phyloP scores from a whole-genome alignment of 345 rosid genomes.

The Citrus glauca region DNA sequence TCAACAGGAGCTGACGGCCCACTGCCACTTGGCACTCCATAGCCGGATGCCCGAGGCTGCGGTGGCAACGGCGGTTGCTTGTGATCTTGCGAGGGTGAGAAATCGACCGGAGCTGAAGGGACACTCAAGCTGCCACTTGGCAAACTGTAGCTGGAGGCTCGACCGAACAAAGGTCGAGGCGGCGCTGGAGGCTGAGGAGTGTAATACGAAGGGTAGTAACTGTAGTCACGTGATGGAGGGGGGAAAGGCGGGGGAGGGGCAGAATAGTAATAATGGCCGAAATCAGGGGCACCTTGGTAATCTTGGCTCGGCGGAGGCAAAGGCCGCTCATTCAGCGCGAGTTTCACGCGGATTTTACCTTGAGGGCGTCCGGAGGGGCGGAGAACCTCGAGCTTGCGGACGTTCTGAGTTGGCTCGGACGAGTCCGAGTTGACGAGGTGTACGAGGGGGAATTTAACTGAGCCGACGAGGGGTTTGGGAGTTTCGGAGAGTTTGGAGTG shows the following conservation, averaged over 20 bases:
- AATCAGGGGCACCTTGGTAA: conserved; percentile 38
- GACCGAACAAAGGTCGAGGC: conserved; percentile 39
- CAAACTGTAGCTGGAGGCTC: conserved; percentile 18
- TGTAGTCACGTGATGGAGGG: conserved; percentile 36
- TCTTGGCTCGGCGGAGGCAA: conserved; percentile 24
- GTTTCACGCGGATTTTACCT: conserved; percentile 51
- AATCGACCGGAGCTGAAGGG: conserved; percentile 53
- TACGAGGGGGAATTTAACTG: conserved; percentile 43
- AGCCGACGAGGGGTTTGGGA: conserved; percentile 57
- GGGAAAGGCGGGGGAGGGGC: conserved; percentile 36
- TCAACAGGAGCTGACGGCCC: conserved; percentile 60
- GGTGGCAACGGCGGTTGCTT: conserved; percentile 33
- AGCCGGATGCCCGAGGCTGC: conserved; percentile 23
- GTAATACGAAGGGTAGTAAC: conserved; percentile 40
- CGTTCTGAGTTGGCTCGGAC: conserved; percentile 11
- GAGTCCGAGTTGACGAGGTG: conserved; percentile 41
- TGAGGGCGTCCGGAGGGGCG: conserved; percentile 70
- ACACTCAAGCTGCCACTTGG: conserved; percentile 14
- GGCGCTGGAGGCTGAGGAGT: conserved; percentile 31
- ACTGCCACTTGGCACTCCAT: conserved; percentile 34
- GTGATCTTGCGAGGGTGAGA: conserved; percentile 31
- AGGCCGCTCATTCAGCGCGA: conserved; percentile 36
- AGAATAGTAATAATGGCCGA: conserved; percentile 38
- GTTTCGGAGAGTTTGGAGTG: conserved; percentile 45
- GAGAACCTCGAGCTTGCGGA: conserved; percentile 36